Percentiles rank a stretch among this genome's conserved stretches.
These are phyloP conservation scores for Podospora pseudopauciseta DNA, from an alignment of 495 filamentous ascomycete genomes.

Conservation along the genomic window DNA sequence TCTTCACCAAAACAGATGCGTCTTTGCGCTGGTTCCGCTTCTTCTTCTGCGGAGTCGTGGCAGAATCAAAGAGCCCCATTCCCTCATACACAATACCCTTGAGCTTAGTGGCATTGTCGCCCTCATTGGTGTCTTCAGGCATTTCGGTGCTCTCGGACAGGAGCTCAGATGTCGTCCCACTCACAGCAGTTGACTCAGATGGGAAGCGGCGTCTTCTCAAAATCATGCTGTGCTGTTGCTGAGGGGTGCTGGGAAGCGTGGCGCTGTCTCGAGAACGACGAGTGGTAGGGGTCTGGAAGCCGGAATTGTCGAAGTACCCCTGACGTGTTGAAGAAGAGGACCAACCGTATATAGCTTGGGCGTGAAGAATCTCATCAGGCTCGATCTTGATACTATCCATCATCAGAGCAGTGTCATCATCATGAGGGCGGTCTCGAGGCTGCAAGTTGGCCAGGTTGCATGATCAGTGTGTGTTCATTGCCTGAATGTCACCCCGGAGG, in stretches of 20 bases:
- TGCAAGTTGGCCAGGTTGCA: neutral
- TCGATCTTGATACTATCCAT: constrained; percentile 26
- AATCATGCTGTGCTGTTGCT: constrained; percentile 14
- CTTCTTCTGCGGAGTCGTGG: constrained; percentile 68
- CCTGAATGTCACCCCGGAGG: neutral
- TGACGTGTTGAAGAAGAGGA: constrained; percentile 15
- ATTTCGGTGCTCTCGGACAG: constrained; percentile 28
- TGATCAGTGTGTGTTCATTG: neutral
- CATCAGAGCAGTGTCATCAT: neutral
- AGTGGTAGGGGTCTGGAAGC: constrained; percentile 22
- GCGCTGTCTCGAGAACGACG: constrained; percentile 22
- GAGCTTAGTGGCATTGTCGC: constrained; percentile 47
- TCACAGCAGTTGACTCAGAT: constrained; percentile 25
- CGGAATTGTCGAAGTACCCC: constrained; percentile 20
- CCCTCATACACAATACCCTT: constrained; percentile 79
- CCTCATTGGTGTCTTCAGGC: constrained; percentile 34
- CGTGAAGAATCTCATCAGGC: constrained; percentile 23
- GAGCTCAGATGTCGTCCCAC: constrained; percentile 30
- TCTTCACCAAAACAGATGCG: constrained; percentile 60
- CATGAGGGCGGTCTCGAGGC: neutral
- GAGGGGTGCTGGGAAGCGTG: constrained; percentile 20
- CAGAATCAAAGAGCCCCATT: constrained; percentile 87
- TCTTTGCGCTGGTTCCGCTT: constrained; percentile 88
- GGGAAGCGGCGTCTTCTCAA: constrained; percentile 15
- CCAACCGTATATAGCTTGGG: constrained; percentile 17